Conservation (phyloP, 352 stramenopile species). For the Phytophthora kernoviae region DNA sequence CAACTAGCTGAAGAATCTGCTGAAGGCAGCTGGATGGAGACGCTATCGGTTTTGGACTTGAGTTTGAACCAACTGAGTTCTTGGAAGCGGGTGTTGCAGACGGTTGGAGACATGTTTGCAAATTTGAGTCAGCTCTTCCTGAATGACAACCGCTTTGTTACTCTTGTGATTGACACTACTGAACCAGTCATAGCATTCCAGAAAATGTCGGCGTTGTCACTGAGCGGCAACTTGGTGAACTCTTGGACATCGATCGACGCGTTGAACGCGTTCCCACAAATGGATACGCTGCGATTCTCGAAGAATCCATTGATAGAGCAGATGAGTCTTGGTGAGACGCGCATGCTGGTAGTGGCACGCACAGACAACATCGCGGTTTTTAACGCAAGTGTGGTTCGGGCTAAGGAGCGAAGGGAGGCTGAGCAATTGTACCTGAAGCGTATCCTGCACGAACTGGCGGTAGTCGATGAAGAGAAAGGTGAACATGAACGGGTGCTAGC, state of each 20-base stretch:
- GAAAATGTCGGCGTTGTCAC: conserved; percentile 56
- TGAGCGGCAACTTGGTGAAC: conserved; percentile 71
- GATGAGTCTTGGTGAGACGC: conserved; percentile 68
- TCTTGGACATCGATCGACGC: conserved; percentile 81
- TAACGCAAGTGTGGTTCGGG: conserved; percentile 65
- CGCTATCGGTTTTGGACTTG: conserved; percentile 62
- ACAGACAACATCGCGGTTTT: conserved; percentile 53
- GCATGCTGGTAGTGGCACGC: conserved; percentile 75
- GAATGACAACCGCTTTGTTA: conserved; percentile 62
- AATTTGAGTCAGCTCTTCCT: conserved; percentile 70
- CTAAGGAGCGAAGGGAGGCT: conserved; percentile 70
- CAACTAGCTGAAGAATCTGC: conserved; percentile 34
- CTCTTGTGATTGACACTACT: conserved; percentile 31
- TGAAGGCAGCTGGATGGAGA: conserved; percentile 27
- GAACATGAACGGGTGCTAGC: conserved; percentile 40
- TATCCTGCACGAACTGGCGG: conserved; percentile 71
- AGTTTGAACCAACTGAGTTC: conserved; percentile 60
- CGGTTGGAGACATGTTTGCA: conserved; percentile 37
- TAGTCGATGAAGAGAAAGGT: conserved; percentile 27
- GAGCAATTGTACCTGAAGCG: conserved; percentile 87
- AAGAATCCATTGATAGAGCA: conserved; percentile 67
- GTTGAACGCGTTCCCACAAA: conserved; percentile 57
- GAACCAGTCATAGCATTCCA: conserved; percentile 32
- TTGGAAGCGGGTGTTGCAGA: conserved; percentile 52
- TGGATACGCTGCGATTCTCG: conserved; percentile 72